Conservation (phyloP, 2,329 filamentous ascomycete species). For the Alternaria burnsii region DNA sequence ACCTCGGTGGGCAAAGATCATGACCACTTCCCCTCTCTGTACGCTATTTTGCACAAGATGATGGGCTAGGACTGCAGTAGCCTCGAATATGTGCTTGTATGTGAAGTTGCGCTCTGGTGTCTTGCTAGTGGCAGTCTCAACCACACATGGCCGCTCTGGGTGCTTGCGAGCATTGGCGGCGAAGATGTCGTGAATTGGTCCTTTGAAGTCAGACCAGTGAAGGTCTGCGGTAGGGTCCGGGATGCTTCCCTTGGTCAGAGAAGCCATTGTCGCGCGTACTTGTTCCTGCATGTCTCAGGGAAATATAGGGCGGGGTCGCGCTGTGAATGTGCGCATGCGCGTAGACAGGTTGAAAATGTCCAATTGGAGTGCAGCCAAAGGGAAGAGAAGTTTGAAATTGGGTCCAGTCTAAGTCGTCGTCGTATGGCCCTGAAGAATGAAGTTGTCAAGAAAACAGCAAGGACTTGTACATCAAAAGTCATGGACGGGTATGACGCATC, state of each 20-base stretch:
- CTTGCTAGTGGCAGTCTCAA: constrained; percentile 66
- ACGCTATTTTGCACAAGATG: constrained; percentile 78
- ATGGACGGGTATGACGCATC: constrained; percentile 29
- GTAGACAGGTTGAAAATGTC: not conserved
- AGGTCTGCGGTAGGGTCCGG: constrained; percentile 74
- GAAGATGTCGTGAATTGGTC: constrained; percentile 77
- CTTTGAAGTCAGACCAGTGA: constrained; percentile 71
- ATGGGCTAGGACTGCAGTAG: constrained; percentile 81
- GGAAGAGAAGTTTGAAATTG: not conserved
- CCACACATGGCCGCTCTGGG: constrained; percentile 73
- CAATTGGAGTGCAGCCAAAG: constrained; percentile 3
- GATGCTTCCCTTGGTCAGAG: constrained; percentile 42
- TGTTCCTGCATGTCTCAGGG: constrained; percentile 17
- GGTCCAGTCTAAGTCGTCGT: not conserved
- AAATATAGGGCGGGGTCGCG: constrained; percentile 24
- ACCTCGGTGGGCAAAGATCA: constrained; percentile 86
- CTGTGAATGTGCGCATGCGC: constrained; percentile 16
- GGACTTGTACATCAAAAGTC: constrained; percentile 10
- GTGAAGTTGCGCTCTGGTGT: constrained; percentile 74
- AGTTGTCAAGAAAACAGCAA: not conserved
- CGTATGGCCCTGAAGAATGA: not conserved
- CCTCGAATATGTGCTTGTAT: constrained; percentile 86
- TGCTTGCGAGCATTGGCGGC: constrained; percentile 70
- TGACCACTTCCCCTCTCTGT: constrained; percentile 84
- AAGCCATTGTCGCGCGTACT: constrained; percentile 42